These are phyloP conservation scores for Taphrina communis DNA, from an alignment of 1,139 yeast species.

Conservation along the genomic window DNA sequence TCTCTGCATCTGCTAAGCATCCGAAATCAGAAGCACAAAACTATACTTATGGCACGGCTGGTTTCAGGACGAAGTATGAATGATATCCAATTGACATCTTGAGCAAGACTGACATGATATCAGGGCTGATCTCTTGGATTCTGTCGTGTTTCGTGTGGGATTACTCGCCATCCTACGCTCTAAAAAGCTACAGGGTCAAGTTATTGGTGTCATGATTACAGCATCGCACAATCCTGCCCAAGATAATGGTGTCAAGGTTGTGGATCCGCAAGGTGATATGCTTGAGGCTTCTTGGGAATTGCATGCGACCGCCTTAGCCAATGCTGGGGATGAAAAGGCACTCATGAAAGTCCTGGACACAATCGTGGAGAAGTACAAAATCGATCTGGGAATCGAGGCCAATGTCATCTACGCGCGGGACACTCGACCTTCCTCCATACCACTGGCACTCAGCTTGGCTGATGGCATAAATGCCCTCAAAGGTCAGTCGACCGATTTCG, in stretches of 20 bases:
- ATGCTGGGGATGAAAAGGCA: slow-evolving; percentile 57
- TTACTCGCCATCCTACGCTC: slow-evolving; percentile 83
- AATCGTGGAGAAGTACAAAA: slow-evolving; percentile 51
- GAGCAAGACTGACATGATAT: not conserved
- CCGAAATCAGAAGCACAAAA: slow-evolving; percentile 55
- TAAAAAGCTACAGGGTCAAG: slow-evolving; percentile 66
- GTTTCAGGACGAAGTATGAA: slow-evolving; percentile 72
- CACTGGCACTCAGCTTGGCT: slow-evolving; percentile 65
- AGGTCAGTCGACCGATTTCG: slow-evolving; percentile 62
- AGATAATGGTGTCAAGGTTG: slow-evolving; percentile 95
- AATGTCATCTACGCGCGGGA: slow-evolving; percentile 62
- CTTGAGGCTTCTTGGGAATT: slow-evolving; percentile 68
- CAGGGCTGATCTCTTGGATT: slow-evolving; percentile 68
- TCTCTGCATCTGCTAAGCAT: slow-evolving; percentile 23
- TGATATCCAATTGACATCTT: not conserved
- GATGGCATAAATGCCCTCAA: slow-evolving; percentile 66
- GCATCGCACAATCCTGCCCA: slow-evolving; percentile 96
- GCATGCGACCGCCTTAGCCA: slow-evolving; percentile 80
- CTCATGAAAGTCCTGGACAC: slow-evolving; percentile 51
- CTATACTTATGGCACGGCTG: slow-evolving; percentile 91
- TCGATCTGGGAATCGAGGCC: slow-evolving; percentile 55
- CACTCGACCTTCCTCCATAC: slow-evolving; percentile 71
- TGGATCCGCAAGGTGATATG: slow-evolving; percentile 66
- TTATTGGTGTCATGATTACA: slow-evolving; percentile 85
- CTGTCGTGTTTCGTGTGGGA: slow-evolving; percentile 85